phyloP scores from a whole-genome alignment of 2,329 filamentous ascomycete genomes.

The Orbilia quercus region DNA sequence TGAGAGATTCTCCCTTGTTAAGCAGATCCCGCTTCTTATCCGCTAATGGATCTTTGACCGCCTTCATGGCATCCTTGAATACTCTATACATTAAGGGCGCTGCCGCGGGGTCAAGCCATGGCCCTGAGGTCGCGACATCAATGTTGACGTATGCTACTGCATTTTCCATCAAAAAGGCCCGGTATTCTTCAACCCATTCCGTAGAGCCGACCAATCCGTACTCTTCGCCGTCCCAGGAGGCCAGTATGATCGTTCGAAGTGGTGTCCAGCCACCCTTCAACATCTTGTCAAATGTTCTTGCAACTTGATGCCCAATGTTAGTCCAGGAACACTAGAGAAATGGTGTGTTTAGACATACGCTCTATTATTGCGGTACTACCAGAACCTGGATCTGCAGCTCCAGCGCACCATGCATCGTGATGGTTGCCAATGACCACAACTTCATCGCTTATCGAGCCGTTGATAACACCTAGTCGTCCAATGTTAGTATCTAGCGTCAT shows the following conservation, averaged over 20 bases:
- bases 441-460: slow-evolving; percentile 86
- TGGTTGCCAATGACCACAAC: slow-evolving; percentile 92
- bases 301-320: slow-evolving; percentile 68
- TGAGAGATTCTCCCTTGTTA: slow-evolving; percentile 36
- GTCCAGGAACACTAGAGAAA: not conserved
- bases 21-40: slow-evolving; percentile 41
- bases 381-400: slow-evolving; percentile 81
- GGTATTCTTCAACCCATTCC: slow-evolving; percentile 89
- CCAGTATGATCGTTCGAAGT: slow-evolving; percentile 91
- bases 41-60: slow-evolving; percentile 39
- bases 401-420: slow-evolving; percentile 91
- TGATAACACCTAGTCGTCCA: slow-evolving; percentile 79
- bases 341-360: slow-evolving; percentile 65
- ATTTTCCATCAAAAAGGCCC: slow-evolving; percentile 76
- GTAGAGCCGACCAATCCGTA: slow-evolving; percentile 96
- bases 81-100: slow-evolving; percentile 77
- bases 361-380: slow-evolving; percentile 68
- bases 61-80: slow-evolving; percentile 47
- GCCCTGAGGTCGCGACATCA: slow-evolving; percentile 81
- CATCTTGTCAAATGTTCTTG: slow-evolving; percentile 84
- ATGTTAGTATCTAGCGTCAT: not conserved
- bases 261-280: slow-evolving; percentile 86
- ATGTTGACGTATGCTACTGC: slow-evolving; percentile 92
- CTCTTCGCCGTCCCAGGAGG: slow-evolving; percentile 92
- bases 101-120: slow-evolving; percentile 79